Conservation (phyloP, 2,329 filamentous ascomycete species). For the Hypoxylon sp. region DNA sequence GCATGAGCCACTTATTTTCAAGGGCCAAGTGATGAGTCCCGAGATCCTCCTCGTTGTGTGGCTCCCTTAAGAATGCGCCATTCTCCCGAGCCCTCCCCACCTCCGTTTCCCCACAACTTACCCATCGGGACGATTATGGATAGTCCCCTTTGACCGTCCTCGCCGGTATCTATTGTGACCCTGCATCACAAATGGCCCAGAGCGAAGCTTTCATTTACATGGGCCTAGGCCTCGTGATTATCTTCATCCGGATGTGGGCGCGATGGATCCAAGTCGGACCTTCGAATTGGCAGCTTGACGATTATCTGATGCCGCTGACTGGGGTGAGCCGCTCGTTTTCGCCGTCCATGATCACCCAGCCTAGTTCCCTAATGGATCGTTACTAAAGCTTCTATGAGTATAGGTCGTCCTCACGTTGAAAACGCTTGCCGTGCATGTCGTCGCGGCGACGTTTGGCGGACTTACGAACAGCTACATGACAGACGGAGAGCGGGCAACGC, state of each 20-base stretch:
- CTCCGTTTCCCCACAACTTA: not conserved
- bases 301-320: constrained; percentile 41
- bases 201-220: constrained; percentile 3
- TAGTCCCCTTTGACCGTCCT: not conserved
- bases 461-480: constrained; percentile 42
- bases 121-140: not conserved
- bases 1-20: not conserved
- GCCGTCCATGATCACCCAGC: not conserved
- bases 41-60: not conserved
- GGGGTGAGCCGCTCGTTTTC: constrained; percentile 29
- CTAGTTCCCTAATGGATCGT: not conserved
- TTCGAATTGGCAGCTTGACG: constrained; percentile 36
- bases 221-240: constrained; percentile 23
- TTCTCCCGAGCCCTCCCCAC: not conserved
- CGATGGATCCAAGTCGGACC: constrained; percentile 40
- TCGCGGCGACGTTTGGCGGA: constrained; percentile 25
- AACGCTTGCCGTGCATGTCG: constrained; percentile 28
- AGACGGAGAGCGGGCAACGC: constrained; percentile 30
- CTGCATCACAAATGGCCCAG: not conserved
- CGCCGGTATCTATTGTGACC: not conserved
- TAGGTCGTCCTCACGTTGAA: constrained; percentile 34
- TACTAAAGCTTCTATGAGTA: not conserved
- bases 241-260: constrained; percentile 34
- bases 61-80: not conserved
- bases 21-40: not conserved